These are phyloP conservation scores for Cadophora luteo-olivacea DNA, from an alignment of 2,329 filamentous ascomycete genomes.

Conservation along the genomic window DNA sequence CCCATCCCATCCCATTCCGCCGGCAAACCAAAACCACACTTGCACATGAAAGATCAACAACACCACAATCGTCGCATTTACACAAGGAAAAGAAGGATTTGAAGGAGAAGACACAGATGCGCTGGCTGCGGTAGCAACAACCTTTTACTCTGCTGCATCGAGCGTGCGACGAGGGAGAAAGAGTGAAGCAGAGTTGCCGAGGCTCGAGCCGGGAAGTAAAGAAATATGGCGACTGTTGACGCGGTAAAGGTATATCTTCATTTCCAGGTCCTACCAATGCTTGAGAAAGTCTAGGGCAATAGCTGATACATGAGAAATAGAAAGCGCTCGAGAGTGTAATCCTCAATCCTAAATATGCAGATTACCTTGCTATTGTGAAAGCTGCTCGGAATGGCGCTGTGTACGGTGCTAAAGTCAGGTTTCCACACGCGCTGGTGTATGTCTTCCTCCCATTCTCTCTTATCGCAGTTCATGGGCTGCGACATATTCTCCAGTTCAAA, in stretches of 20 bases:
- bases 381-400: constrained; percentile 95
- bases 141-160: constrained; percentile 24
- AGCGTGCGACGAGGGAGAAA: not conserved
- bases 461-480: not conserved
- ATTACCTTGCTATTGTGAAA: constrained; percentile 85
- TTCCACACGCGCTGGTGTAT: constrained; percentile 93
- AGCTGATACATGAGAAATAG: constrained; percentile 35
- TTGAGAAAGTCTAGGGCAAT: not conserved
- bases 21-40: constrained; percentile 7
- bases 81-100: not conserved
- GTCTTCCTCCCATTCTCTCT: constrained; percentile 32
- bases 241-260: constrained; percentile 37
- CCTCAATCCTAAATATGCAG: constrained; percentile 84
- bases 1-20: constrained; percentile 2
- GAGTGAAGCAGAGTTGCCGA: constrained; percentile 35
- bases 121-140: constrained; percentile 32
- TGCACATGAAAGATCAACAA: constrained; percentile 2
- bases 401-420: constrained; percentile 96
- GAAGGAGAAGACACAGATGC: constrained; percentile 31
- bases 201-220: constrained; percentile 28
- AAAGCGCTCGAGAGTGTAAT: constrained; percentile 73
- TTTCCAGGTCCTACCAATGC: not conserved
- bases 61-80: constrained; percentile 6
- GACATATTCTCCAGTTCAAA: no score
- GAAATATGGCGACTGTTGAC: constrained; percentile 40